Base-by-base conservation (phyloP, 495 filamentous ascomycete genomes). In the Glonium stellatum region DNA sequence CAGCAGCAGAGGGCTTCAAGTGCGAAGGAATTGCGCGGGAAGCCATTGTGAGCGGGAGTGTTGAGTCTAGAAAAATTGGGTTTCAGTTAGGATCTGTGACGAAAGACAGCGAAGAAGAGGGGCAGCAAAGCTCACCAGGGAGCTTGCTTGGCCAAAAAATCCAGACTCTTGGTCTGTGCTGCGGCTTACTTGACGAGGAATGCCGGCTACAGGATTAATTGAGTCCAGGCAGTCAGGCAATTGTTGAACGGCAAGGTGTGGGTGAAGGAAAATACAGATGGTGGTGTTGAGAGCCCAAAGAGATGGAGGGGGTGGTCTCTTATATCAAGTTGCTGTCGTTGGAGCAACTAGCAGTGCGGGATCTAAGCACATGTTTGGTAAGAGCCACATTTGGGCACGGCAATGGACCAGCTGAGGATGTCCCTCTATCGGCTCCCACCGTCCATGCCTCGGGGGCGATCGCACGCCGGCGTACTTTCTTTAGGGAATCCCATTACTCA, bases 11-110 rank as follows among this genome's bases (percentile, higher is more conserved):
- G 51, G 82, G 77, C 78, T 87, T 89, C 61, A 97, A 82, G 78
- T 95, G 92, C 18, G 86, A 73, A 57, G 91, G 91, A 49, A 97
- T 73, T 9, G 87, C 86, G 66, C 80, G 82, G 59, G 83, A 74
- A 57, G 87, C 83, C 88, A 92, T 93, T 72, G 69, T 87, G 71
- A 47, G 54, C 55, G 52, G 5, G 19, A 60, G 18, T n/a, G 22
- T 13, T 27, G 5, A 47, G 50, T 36, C 5, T 31, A 48, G 19
- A 36, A 19, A 52, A 22, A 31, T 22, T 37, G 12, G 37, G 27
- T 42, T 39, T 46, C 35, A 41, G 25, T 46, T 61, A 22, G 50
- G 36, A 36, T n/a, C 48, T 31, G 46, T 34, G 46, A 48, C 57
- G 39, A 27, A 39, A 57, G 22, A 57, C 23, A 23, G 55, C 12